Evolutionary conservation across 2,329 filamentous ascomycete genomes (phyloP), one percentile per base, ranked within the genome.

Genomic region (Fusarium haematococcum): DNA sequence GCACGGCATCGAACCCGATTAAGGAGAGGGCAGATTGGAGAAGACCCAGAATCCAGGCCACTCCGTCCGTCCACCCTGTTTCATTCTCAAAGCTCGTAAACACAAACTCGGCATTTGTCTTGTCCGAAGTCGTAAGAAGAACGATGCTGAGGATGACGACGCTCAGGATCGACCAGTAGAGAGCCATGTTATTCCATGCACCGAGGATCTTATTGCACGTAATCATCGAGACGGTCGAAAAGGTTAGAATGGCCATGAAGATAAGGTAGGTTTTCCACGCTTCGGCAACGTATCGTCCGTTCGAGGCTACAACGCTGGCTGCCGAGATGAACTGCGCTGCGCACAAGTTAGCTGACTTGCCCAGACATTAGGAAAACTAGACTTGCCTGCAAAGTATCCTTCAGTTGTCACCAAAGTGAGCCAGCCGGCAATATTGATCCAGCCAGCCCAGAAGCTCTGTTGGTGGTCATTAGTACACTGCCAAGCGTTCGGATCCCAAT

Each of bases 41-140:
- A 3, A 88, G 79, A 0, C 86, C 86, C 2, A 88, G 76, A 16
- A 87, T 82, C 86, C 86, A 88, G 0, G 86, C 80, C 18, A 87
- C 78, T 1, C 86, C 86, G 58, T 86, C 83, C 2, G 82, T 79
- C 85, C 85, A 87, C 3, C 84, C 84, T 2, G 83, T 85, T 37
- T 82, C 80, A 71, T 88, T 88, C n/a, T 77, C 75, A 62, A 86
- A 87, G 14, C 83, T 79, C 7, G 82, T 78, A 66, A 87, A 88
- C 13, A 87, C 85, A 68, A 83, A 86, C 16, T 77, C 71, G 9
- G 84, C 83, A 37, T 80, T 77, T 9, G 84, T 85, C 56, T 88
- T 86, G 3, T 74, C 63, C 4, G 76, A 78, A 32, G 82, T 86
- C 2, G 83, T 80, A 0, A 86, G 80, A 2, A 86, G 79, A 8